Base-by-base conservation (phyloP, 345 rosid genomes). In the Aurinia saxatilis region DNA sequence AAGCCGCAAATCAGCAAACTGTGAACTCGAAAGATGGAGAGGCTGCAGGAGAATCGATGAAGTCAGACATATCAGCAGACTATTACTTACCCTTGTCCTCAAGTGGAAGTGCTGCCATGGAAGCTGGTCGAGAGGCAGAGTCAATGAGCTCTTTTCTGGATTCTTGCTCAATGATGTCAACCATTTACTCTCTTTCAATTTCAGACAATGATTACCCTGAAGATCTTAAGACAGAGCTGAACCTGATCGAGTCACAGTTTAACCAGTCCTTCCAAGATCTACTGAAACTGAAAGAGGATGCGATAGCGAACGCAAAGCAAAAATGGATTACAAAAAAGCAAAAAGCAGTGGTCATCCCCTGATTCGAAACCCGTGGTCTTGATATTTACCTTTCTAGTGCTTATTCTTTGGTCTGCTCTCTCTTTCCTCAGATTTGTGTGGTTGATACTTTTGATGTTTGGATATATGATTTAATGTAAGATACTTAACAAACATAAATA, bases 221-320 rank as follows among this genome's bases (percentile, higher is more conserved):
- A 11, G 85, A 71, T 27, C 81, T 83, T 31, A 79, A 82, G 80
- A 65, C 60, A 59, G 76, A 85, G 71, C 79, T 89, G 6, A 68
- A 80, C 34, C 52, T 77, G 11, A 81, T 86, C 40, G 78, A 81
- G 54, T 27, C 79, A 7, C 85, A 81, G 48, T 86, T 75, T 72
- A 69, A 73, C 34, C 79, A 79, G 52, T 82, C 82, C 59, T 59
- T 82, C 42, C 82, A 76, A 46, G 87, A 86, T 70, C 83, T 89
- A 8, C 5, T 67, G 71, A 84, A 72, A 82, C 62, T 76, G 70
- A 82, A 83, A 63, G 95, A 86, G 57, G 95, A 78, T 60, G 93
- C 85, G 11, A 75, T 81, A 44, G 84, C 71, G 62, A 74, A 65
- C 53, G 87, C 84, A 57, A 80, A 77, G 52, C 78, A 69, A 63